Conservation (phyloP, 2,329 filamentous ascomycete species). For the Fonsecaea multimorphosa region DNA sequence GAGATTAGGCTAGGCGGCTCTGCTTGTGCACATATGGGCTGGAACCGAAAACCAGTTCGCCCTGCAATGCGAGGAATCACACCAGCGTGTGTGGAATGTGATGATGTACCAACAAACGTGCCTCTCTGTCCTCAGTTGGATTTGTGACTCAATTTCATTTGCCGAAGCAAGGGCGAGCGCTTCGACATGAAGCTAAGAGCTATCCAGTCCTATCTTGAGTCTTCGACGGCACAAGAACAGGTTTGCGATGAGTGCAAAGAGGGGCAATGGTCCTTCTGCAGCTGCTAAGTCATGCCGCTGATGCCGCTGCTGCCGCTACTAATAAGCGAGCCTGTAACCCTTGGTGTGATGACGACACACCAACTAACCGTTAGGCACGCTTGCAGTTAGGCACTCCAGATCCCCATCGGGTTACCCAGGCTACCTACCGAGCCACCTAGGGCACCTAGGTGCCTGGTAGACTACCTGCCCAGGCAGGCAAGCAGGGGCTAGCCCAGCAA, state of each 20-base stretch:
- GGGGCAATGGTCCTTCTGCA: neutral
- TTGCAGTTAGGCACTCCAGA: conserved; percentile 1
- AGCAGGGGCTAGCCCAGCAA: neutral
- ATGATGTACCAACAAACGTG: neutral
- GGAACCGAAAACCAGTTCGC: neutral
- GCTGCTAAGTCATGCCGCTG: neutral
- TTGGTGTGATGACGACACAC: neutral
- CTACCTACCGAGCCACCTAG: neutral
- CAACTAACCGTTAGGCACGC: neutral
- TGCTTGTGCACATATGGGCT: neutral
- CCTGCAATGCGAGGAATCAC: neutral
- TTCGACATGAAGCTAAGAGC: neutral
- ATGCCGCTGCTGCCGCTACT: neutral
- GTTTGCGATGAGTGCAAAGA: neutral
- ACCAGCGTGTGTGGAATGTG: neutral
- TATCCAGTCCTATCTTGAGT: neutral
- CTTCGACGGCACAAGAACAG: neutral
- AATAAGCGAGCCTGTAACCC: neutral
- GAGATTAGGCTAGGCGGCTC: conserved; percentile 3
- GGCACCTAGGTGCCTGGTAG: no score
- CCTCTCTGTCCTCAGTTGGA: neutral
- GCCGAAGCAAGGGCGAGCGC: neutral
- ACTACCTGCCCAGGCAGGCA: no score
- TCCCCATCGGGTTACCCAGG: conserved; percentile 4
- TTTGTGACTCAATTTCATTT: neutral